A percentile compares a stretch with the other conserved stretches of the same genome.
Evolutionary conservation across 2,329 filamentous ascomycete species (phyloP).

Genomic region (Nakataea oryzae): DNA sequence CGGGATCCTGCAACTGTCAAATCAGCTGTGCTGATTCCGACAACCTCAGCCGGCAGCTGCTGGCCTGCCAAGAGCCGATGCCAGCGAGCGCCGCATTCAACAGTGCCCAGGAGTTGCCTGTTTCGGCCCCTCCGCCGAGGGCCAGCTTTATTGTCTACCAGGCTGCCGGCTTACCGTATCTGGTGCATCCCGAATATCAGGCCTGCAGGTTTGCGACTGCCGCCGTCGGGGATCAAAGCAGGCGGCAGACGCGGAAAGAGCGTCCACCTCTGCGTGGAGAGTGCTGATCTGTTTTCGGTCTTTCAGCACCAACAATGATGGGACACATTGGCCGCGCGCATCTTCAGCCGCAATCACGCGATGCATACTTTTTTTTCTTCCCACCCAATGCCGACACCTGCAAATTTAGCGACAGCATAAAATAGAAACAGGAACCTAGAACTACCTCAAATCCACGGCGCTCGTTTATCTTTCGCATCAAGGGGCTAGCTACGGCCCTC

Average conservation of each 20-base stretch:
- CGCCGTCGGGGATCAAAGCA: too few species aligned
- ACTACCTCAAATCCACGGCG: background rate
- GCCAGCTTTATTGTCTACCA: background rate
- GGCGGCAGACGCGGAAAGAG: too few species aligned
- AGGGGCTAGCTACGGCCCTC: background rate
- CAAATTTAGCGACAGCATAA: background rate
- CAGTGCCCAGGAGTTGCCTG: background rate
- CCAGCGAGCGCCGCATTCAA: background rate
- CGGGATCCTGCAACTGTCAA: background rate
- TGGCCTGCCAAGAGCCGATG: too few species aligned
- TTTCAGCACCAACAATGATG: too few species aligned
- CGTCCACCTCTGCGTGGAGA: too few species aligned
- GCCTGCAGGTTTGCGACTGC: background rate
- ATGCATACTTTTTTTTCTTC: too few species aligned
- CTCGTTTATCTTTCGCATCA: background rate
- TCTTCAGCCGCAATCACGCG: too few species aligned
- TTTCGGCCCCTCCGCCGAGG: background rate
- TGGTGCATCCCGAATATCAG: background rate
- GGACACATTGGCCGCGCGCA: too few species aligned
- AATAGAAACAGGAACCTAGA: background rate
- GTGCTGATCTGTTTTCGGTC: too few species aligned
- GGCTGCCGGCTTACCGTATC: too few species aligned
- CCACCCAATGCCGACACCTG: too few species aligned
- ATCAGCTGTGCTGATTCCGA: background rate
- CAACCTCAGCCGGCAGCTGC: background rate